Evolutionary conservation across 1,139 yeast genomes (phyloP).

Genomic region (Lodderomyces parapsilosis): DNA sequence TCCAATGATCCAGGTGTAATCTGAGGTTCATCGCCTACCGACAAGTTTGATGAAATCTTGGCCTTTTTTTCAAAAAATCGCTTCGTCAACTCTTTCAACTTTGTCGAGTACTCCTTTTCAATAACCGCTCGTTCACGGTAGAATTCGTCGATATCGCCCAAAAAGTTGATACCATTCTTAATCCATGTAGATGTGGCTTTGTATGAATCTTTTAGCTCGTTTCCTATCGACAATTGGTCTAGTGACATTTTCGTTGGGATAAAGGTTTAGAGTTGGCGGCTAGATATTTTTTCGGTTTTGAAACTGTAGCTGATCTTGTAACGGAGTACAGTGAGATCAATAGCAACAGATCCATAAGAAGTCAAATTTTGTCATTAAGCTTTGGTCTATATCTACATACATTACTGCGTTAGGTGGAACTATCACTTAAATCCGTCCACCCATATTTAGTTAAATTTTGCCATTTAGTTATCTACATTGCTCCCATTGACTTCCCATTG

Average conservation of each 20-base stretch:
- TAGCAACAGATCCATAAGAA: too few relatives aligned
- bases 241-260: slow-evolving; percentile 9
- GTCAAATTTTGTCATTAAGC: too few relatives aligned
- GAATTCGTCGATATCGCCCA: slow-evolving; percentile 75
- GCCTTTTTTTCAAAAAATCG: slow-evolving; percentile 80
- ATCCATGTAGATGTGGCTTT: slow-evolving; percentile 78
- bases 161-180: slow-evolving; percentile 68
- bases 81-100: slow-evolving; percentile 61
- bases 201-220: slow-evolving; percentile 76
- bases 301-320: too few relatives aligned
- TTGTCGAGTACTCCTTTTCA: slow-evolving; percentile 80
- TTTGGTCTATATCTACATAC: too few relatives aligned
- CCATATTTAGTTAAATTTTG: too few relatives aligned
- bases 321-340: too few relatives aligned
- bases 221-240: slow-evolving; percentile 49
- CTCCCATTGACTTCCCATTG: too few relatives aligned
- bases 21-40: slow-evolving; percentile 90
- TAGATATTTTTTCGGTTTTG: neutral
- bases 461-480: too few relatives aligned
- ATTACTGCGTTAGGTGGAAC: too few relatives aligned
- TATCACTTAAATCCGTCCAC: too few relatives aligned
- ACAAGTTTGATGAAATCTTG: slow-evolving; percentile 58
- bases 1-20: slow-evolving; percentile 95
- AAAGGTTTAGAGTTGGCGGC: neutral
- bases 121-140: slow-evolving; percentile 78